Conservation (phyloP, 768 basidiomycete species). For the Suillus alpinus region DNA sequence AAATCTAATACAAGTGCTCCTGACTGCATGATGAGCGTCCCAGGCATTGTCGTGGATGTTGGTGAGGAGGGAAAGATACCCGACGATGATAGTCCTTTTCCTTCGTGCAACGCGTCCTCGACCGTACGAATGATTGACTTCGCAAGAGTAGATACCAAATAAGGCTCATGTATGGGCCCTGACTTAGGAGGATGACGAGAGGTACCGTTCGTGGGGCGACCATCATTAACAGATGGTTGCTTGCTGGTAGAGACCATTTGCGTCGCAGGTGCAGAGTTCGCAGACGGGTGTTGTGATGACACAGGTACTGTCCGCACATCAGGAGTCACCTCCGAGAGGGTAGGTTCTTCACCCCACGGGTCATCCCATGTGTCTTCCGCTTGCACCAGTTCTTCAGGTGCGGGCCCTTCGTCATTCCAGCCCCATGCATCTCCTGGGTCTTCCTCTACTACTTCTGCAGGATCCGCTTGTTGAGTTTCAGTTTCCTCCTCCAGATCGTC, state of each 20-base stretch:
- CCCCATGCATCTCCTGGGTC: constrained; percentile 71
- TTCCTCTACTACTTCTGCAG: constrained; percentile 14
- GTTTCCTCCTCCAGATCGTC: constrained; percentile 37
- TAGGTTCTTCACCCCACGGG: constrained; percentile 58
- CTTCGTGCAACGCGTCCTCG: constrained; percentile 64
- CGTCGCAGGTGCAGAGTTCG: constrained; percentile 33
- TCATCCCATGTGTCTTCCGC: constrained; percentile 59
- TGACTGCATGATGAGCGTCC: constrained; percentile 57
- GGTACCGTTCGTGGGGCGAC: constrained; percentile 17
- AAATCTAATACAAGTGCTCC: constrained; percentile 71
- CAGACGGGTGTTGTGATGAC: constrained; percentile 36
- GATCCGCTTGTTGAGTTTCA: constrained; percentile 16
- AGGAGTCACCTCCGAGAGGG: constrained; percentile 24
- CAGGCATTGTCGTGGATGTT: constrained; percentile 37
- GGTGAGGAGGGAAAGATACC: constrained; percentile 43
- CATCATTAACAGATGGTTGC: constrained; percentile 10
- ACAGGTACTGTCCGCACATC: constrained; percentile 26
- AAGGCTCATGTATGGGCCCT: constrained; percentile 44
- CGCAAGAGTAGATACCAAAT: constrained; percentile 56
- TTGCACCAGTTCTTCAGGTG: constrained; percentile 28
- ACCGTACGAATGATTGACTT: constrained; percentile 55
- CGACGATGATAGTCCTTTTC: constrained; percentile 57
- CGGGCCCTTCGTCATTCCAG: constrained; percentile 57
- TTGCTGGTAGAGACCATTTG: constrained; percentile 13
- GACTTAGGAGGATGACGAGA: constrained; percentile 19